Evolutionary conservation across 306 rosid genomes (phyloP).

Genomic region (Medicago arabica): DNA sequence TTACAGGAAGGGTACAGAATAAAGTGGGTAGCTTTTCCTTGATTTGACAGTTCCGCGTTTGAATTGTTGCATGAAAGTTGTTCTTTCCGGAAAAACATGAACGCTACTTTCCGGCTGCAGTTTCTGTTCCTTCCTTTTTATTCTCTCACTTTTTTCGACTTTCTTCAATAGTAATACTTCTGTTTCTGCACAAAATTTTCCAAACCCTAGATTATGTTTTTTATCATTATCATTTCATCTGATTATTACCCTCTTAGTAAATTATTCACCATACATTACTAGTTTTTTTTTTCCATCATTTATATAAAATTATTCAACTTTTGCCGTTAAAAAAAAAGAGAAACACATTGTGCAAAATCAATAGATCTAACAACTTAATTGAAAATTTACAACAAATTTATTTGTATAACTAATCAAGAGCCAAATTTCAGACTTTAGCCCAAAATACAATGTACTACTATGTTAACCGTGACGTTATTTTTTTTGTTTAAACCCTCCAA

Average conservation of each 20-base stretch:
- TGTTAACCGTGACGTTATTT: no score
- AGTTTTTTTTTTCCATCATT: no score
- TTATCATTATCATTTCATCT: neutral
- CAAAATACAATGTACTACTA: no score
- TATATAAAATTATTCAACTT: no score
- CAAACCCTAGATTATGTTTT: conserved; percentile 44
- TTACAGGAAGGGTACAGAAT: conserved; percentile 39
- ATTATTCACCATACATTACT: neutral
- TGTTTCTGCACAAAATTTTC: conserved; percentile 4
- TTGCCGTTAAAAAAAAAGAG: no score
- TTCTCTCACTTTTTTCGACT: conserved; percentile 27
- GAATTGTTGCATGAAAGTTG: conserved; percentile 48
- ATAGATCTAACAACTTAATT: no score
- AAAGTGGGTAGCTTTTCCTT: conserved; percentile 48
- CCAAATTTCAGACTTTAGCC: no score
- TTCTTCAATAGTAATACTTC: conserved; percentile 12
- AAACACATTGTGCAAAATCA: no score
- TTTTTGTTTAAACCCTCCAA: no score
- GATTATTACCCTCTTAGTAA: neutral
- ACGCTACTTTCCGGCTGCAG: conserved; percentile 50
- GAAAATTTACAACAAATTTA: no score
- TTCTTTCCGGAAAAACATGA: conserved; percentile 65
- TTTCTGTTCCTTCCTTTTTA: conserved; percentile 47
- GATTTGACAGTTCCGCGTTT: conserved; percentile 64
- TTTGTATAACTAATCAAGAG: no score